Conservation (phyloP, 805 yeast genomes). For the Kluyveromyces nonfermentans region DNA sequence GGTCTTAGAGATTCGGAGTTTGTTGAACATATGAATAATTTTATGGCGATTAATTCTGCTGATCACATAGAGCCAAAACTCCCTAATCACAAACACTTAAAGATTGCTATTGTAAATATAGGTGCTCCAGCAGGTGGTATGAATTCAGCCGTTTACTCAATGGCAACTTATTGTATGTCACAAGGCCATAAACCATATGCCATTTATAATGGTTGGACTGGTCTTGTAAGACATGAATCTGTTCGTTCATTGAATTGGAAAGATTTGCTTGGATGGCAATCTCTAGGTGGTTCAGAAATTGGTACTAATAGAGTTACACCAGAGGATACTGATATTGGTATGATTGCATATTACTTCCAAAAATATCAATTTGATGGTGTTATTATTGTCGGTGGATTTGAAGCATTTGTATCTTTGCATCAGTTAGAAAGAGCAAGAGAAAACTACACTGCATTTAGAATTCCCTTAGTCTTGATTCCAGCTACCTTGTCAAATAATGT, state of each 20-base stretch:
- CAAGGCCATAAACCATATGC: constrained; percentile 66
- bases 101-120: constrained; percentile 61
- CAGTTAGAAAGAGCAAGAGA: constrained; percentile 52
- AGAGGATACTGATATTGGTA: constrained; percentile 53
- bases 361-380: constrained; percentile 62
- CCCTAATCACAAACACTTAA: constrained; percentile 44
- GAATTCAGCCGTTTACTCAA: constrained; percentile 69
- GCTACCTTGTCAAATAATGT: constrained; percentile 76
- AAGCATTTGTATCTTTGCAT: constrained; percentile 63
- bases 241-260: constrained; percentile 56
- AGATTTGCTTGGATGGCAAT: constrained; percentile 64
- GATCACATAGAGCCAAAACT: constrained; percentile 55
- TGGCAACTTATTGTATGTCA: constrained; percentile 65
- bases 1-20: constrained; percentile 62
- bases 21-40: constrained; percentile 53
- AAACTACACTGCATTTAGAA: constrained; percentile 60
- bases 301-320: constrained; percentile 75
- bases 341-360: constrained; percentile 63
- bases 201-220: constrained; percentile 66
- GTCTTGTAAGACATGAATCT: constrained; percentile 54
- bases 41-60: constrained; percentile 56
- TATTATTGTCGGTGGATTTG: constrained; percentile 73
- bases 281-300: constrained; percentile 69
- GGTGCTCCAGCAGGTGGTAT: constrained; percentile 79
- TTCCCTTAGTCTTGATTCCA: constrained; percentile 71